phyloP scores from a whole-genome alignment of 1,139 yeast genomes.

The Pneumocystis canis region DNA sequence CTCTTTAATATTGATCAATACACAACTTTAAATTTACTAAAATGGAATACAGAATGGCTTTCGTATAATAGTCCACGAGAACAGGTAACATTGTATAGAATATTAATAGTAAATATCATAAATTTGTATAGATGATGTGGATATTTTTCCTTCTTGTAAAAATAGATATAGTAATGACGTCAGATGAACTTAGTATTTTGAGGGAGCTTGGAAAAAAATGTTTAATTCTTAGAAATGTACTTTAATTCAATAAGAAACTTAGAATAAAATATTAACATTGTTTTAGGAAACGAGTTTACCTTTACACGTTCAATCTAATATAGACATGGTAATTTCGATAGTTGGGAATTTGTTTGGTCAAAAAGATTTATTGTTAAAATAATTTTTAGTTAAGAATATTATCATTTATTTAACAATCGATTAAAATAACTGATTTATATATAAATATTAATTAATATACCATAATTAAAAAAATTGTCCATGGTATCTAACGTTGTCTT shows the following conservation, averaged over 20 bases:
- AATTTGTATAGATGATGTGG: slow-evolving; percentile 25
- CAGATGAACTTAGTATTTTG: slow-evolving; percentile 28
- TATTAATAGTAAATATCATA: slow-evolving; percentile 19
- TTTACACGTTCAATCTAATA: slow-evolving; percentile 17
- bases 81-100: slow-evolving; percentile 19
- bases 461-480: neutral
- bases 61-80: slow-evolving; percentile 16
- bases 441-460: neutral
- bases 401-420: slow-evolving; percentile 1
- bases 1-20: slow-evolving; percentile 8
- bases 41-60: slow-evolving; percentile 12
- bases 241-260: slow-evolving; percentile 5
- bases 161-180: slow-evolving; percentile 26
- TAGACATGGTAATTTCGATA: slow-evolving; percentile 22
- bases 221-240: slow-evolving; percentile 17
- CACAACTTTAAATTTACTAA: slow-evolving; percentile 8
- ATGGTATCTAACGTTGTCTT: neutral
- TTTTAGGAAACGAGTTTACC: slow-evolving; percentile 15
- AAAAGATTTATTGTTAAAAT: slow-evolving; percentile 21
- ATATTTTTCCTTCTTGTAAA: slow-evolving; percentile 27
- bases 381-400: slow-evolving; percentile 8
- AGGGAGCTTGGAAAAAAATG: slow-evolving; percentile 31
- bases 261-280: slow-evolving; percentile 6
- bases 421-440: slow-evolving; percentile 1
- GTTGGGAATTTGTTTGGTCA: slow-evolving; percentile 25